Percentiles rank a stretch among this genome's conserved stretches.
These are phyloP conservation scores for Candida sp. DNA, from an alignment of 1,139 yeast genomes.

Conservation along the genomic window DNA sequence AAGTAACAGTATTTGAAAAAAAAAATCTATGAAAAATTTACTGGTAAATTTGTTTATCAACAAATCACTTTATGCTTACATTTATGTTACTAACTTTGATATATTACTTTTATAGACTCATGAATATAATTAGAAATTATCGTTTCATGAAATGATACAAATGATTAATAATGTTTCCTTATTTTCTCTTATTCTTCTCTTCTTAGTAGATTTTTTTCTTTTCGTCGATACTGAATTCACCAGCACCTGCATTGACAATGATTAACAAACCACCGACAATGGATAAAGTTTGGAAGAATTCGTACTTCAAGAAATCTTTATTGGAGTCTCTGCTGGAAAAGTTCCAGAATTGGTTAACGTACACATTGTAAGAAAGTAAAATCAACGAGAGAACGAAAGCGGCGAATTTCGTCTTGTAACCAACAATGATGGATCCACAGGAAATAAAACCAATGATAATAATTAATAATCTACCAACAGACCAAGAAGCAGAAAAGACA, in stretches of 20 bases:
- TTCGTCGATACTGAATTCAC: slow-evolving; percentile 89
- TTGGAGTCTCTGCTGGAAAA: slow-evolving; percentile 66
- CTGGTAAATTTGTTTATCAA: no score
- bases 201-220: slow-evolving; percentile 88
- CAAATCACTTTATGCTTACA: no score
- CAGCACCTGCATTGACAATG: slow-evolving; percentile 96
- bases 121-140: no score
- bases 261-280: slow-evolving; percentile 92
- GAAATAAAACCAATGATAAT: slow-evolving; percentile 68
- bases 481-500: slow-evolving; percentile 76
- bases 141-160: no score
- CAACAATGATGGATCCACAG: slow-evolving; percentile 82
- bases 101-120: no score
- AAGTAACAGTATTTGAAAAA: no score
- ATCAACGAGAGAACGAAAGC: slow-evolving; percentile 77
- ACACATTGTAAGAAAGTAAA: slow-evolving; percentile 71
- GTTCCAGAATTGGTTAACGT: slow-evolving; percentile 89
- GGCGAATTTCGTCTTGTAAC: slow-evolving; percentile 89
- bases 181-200: no score
- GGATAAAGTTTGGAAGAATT: slow-evolving; percentile 90
- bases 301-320: slow-evolving; percentile 90
- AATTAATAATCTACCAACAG: slow-evolving; percentile 60
- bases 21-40: no score
- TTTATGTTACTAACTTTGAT: no score
- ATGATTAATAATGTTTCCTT: no score